phyloP scores from a whole-genome alignment of 208 protist species.

The Borovskyia barvae region DNA sequence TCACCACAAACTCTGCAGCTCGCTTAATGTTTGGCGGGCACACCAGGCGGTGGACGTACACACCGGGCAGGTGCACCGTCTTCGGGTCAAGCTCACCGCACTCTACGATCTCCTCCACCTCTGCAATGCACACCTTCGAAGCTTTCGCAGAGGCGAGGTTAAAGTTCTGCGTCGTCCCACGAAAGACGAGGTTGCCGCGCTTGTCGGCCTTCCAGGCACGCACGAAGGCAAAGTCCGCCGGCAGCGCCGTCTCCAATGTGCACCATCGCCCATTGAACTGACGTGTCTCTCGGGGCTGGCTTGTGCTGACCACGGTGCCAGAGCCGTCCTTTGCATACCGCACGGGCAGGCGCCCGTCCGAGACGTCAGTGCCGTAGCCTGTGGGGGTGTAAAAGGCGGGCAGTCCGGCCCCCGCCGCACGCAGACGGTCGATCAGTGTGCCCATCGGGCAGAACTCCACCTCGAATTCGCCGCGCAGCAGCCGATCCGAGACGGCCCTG shows the following conservation, averaged over 20 bases:
- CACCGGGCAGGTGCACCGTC: slow-evolving; percentile 85
- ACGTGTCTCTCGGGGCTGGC: slow-evolving; percentile 59
- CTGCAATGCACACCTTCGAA: slow-evolving; percentile 88
- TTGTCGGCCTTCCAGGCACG: slow-evolving; percentile 92
- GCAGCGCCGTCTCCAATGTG: slow-evolving; percentile 86
- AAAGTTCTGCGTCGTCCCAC: slow-evolving; percentile 92
- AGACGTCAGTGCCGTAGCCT: slow-evolving; percentile 80
- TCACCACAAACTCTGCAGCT: slow-evolving; percentile 15
- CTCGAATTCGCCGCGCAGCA: slow-evolving; percentile 89
- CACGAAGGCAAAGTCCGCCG: slow-evolving; percentile 88
- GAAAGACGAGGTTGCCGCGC: slow-evolving; percentile 58
- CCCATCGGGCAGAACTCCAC: slow-evolving; percentile 94
- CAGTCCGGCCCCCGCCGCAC: slow-evolving; percentile 92
- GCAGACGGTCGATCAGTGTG: slow-evolving; percentile 89
- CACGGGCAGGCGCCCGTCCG: slow-evolving; percentile 79
- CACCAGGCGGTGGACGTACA: slow-evolving; percentile 91
- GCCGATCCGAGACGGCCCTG: slow-evolving; percentile 70
- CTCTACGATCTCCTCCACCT: slow-evolving; percentile 94
- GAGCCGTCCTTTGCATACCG: slow-evolving; percentile 74
- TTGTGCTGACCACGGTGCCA: slow-evolving; percentile 40
- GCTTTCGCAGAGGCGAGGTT: slow-evolving; percentile 83
- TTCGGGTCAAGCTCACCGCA: slow-evolving; percentile 80
- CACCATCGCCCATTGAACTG: slow-evolving; percentile 81
- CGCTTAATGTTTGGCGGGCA: slow-evolving; percentile 4
- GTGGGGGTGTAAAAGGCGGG: slow-evolving; percentile 95